Conservation (phyloP, 495 filamentous ascomycete species). For the Pyronema domesticum region DNA sequence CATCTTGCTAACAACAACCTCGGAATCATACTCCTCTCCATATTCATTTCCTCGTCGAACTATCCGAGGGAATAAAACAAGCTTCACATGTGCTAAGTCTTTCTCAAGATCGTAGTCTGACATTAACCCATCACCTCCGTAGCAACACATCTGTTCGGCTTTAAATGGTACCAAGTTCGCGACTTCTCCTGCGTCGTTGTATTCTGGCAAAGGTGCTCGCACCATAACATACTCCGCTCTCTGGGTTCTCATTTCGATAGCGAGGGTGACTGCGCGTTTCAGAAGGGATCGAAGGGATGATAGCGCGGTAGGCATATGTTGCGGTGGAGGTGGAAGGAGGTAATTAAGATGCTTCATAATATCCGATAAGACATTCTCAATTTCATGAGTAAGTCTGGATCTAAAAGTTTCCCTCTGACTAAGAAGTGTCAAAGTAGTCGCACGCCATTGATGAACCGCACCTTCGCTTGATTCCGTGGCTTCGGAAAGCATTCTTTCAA, state of each 20-base stretch:
- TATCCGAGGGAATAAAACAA: constrained; percentile 85
- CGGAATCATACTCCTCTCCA: constrained; percentile 60
- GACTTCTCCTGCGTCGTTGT: constrained; percentile 80
- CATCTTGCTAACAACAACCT: constrained; percentile 83
- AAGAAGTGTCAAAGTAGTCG: constrained; percentile 77
- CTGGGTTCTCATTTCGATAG: constrained; percentile 92
- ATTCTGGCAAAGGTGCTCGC: constrained; percentile 84
- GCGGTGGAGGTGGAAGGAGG: constrained; percentile 64
- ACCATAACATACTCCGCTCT: constrained; percentile 94
- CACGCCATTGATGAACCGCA: constrained; percentile 90
- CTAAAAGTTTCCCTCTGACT: constrained; percentile 56
- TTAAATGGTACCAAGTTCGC: constrained; percentile 70
- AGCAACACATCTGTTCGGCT: constrained; percentile 50
- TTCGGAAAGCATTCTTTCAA: constrained; percentile 79
- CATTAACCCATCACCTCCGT: no score
- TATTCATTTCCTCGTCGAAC: constrained; percentile 82
- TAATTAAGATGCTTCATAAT: constrained; percentile 60
- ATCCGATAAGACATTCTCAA: constrained; percentile 72
- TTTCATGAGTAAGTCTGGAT: constrained; percentile 61
- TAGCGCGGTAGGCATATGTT: constrained; percentile 54
- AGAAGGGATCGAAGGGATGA: constrained; percentile 70
- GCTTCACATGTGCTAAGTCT: constrained; percentile 57
- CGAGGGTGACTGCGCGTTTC: constrained; percentile 62
- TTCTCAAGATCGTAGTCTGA: constrained; percentile 63
- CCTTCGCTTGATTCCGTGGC: constrained; percentile 26